These are phyloP conservation scores for Eucalyptus caleyi DNA, from an alignment of 345 rosid species.

Conservation along the genomic window DNA sequence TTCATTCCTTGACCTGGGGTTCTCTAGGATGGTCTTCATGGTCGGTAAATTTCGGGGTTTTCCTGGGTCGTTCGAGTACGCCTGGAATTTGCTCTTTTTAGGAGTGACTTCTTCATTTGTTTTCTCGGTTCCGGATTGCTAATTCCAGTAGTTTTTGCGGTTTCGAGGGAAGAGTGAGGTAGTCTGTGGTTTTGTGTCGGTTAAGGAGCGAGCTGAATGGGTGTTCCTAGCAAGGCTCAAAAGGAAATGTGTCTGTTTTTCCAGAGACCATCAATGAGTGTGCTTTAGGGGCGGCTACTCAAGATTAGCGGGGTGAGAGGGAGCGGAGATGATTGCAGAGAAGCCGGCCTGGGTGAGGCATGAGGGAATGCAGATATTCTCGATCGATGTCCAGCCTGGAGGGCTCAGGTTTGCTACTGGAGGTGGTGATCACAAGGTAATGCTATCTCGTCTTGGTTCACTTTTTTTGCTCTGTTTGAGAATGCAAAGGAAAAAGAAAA, in stretches of 20 bases:
- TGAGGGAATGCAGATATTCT: constrained; percentile 96
- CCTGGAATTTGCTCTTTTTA: not conserved
- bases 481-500: not conserved
- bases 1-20: not conserved
- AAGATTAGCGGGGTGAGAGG: not conserved
- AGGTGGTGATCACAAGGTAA: constrained; percentile 98
- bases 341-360: constrained; percentile 94
- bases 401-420: constrained; percentile 96
- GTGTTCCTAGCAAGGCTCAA: not conserved
- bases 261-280: not conserved
- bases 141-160: not conserved
- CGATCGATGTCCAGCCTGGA: constrained; percentile 95
- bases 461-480: not conserved
- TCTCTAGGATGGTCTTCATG: not conserved
- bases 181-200: not conserved
- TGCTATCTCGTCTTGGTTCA: not conserved
- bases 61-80: not conserved
- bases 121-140: not conserved
- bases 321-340: constrained; percentile 77
- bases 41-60: not conserved
- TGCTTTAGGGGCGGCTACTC: not conserved
- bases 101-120: not conserved
- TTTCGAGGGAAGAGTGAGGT: not conserved
- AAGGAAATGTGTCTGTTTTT: not conserved
- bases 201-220: not conserved